Base-by-base conservation (phyloP, 495 filamentous ascomycete genomes). In the Lasiosphaeria miniovina region DNA sequence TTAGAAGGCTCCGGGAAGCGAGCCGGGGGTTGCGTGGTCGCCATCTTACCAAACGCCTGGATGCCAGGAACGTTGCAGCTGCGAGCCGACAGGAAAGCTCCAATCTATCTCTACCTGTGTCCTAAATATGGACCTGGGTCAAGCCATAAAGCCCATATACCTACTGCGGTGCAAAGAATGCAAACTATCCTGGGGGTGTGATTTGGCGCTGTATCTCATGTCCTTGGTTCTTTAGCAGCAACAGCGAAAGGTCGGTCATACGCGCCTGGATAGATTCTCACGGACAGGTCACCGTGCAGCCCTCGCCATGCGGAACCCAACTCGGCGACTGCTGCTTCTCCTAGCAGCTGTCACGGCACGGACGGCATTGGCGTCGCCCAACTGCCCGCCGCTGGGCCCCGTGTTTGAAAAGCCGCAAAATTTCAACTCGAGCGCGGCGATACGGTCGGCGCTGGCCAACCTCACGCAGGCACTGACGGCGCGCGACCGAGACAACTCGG, bases 371-470 rank as follows among this genome's bases (percentile, higher is more conserved):
- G 70, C 67, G 34, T 69, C 67, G 12, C 66, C 68, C 9, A 72
- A 73, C 45, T 84, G 81, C 58, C 82, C 80, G 4, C 72, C 82
- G 3, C 73, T 78, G 14, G 81, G 81, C 0, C 74, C 80, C 1
- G 74, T 71, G 24, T 84, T 75, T 59, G 75, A 79, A 46, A 73
- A 75, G 24, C 75, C 77, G 5, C 68, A 49, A 36, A 70, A 69
- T 49, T 67, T 79, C n/a, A 68, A 67, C 2, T 65, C 65, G 15
- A 71, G 65, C 34, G 54, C 65, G 2, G 63, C 61, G 24, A 71
- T 81, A 34, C 64, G 68, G 49, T 59, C 64, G 4, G 76, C 71
- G 11, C 49, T 76, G 35, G 65, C 62, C n/a, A 75, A 75, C 59
- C 60, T 81, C 0, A 77, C 76, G 3, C 59, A 62, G 17, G 57